Evolutionary conservation across 2,329 filamentous ascomycete species (phyloP), one percentile per base, ranked within the genome.

Genomic region (Aspergillus sp.): DNA sequence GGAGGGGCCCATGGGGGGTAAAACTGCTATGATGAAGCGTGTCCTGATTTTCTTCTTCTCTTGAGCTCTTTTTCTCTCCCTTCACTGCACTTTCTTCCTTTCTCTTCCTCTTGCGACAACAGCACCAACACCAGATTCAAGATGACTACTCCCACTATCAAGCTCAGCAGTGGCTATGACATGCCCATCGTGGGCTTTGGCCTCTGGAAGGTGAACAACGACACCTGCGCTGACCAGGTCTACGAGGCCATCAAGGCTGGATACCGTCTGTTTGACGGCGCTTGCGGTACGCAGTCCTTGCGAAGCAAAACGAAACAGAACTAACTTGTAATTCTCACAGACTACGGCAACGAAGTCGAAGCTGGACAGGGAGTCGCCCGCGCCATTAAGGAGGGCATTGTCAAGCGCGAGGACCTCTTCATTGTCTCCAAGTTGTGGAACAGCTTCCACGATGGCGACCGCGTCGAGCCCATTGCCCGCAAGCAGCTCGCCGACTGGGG

Each of bases 391-490:
- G 91, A 95, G 9, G 90, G 91, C 48, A 78, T 94, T 61, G 91
- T 93, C 69, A 92, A 89, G 83, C 89, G 91, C 63, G 87, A 91
- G 79, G 92, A 97, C 25, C 90, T 96, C 75, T 96, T 96, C 86
- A 88, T 97, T 74, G 91, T 93, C 67, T 92, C 90, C 79, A 97
- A 96, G 84, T 89, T 97, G 61, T 96, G 93, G 92, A 93, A 94
- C 82, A 89, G 89, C 68, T 96, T 93, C 86, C 92, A 96, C 83
- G 90, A 94, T 72, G 84, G 84, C 70, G 89, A 94, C 69, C 85
- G 85, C 70, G 91, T 94, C 65, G 87, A 89, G 79, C 88, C 88
- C 61, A 92, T 95, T 74, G 85, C 83, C 78, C 87, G 87, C 77
- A 89, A 89, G 74, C 91, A 93, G 80, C 87, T 93, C 64, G 85